Evolutionary conservation across 164 flowering plant species (phyloP), one percentile per base, ranked within the genome.

Genomic region (Euptelea pleiosperma): DNA sequence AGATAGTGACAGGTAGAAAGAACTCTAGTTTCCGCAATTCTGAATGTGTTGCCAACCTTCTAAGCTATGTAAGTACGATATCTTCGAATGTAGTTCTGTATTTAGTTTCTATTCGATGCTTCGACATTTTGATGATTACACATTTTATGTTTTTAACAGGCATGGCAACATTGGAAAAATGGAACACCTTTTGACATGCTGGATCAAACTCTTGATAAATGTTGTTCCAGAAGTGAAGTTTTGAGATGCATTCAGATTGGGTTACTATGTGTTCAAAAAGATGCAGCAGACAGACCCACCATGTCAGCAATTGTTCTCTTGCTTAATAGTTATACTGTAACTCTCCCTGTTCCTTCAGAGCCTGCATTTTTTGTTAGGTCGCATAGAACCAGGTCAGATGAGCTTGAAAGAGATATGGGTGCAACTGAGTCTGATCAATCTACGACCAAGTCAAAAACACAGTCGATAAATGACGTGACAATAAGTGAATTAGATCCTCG

Each of bases 211-310:
- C 14, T 68, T 18, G 34, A 12, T 2, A 60, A 34, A 8, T 7
- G 57, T 25, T 52, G 34, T 36, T 26, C 47, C 1, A 31, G 29
- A 26, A 39, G 12, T 26, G 72, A 70, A 56, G 70, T 64, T 26
- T 2, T 46, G 58, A 66, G 62, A 61, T 74, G 64, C 55, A 63
- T 74, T 29, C 77, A 70, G 30, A 48, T 74, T 30, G 70, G 66
- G 19, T 52, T 70, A 34, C 44, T 75, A 16, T 75, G 79, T 37
- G 68, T 75, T 25, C 79, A 71, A 67, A 67, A 66, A 14, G 42
- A 52, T 42, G 34, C 26, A 3, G 46, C 5, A 1, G 48, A 47
- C 1, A 56, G 72, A 43, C 77, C 79, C 11, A 68, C 59, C 52
- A 75, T 72, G 73, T 47, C 63, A 9, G 3, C 62, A 0, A 69